These are phyloP conservation scores for Hypholoma fasciculare DNA, from an alignment of 768 basidiomycete species.

Conservation along the genomic window DNA sequence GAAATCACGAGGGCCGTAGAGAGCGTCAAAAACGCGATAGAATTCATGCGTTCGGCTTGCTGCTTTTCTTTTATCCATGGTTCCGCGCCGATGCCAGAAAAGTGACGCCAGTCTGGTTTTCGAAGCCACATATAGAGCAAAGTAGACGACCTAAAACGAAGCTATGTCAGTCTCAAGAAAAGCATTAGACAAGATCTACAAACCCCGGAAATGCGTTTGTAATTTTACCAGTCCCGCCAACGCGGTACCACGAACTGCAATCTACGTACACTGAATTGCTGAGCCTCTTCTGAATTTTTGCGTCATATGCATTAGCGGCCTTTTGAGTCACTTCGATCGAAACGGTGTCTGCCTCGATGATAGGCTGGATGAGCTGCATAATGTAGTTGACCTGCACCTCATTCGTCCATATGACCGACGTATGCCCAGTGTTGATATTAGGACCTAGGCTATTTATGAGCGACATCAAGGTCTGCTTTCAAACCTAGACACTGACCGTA, in stretches of 20 bases:
- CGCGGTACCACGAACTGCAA: slow-evolving; percentile 42
- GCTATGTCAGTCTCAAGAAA: neutral
- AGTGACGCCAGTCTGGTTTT: slow-evolving; percentile 33
- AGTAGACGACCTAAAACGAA: slow-evolving; percentile 10
- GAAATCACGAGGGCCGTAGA: too few relatives aligned
- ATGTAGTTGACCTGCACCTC: slow-evolving; percentile 50
- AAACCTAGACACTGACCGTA: slow-evolving; percentile 25
- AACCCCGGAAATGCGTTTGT: slow-evolving; percentile 40
- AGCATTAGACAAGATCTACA: neutral
- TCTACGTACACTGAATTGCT: slow-evolving; percentile 30
- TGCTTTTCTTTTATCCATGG: neutral
- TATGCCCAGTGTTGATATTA: slow-evolving; percentile 42
- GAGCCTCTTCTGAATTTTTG: slow-evolving; percentile 34
- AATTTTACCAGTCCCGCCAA: slow-evolving; percentile 33
- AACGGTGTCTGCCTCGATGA: slow-evolving; percentile 29
- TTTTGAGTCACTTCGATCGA: slow-evolving; percentile 35
- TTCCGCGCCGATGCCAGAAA: neutral
- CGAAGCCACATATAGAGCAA: slow-evolving; percentile 37
- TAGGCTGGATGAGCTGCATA: slow-evolving; percentile 38
- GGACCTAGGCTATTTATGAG: slow-evolving; percentile 27
- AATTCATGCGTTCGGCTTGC: neutral
- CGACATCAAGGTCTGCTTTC: neutral
- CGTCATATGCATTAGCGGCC: slow-evolving; percentile 38
- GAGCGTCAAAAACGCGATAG: neutral
- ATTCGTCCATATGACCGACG: slow-evolving; percentile 39